Evolutionary conservation across 495 filamentous ascomycete species (phyloP).

Genomic region (Paragyromitra xinjiangensis): DNA sequence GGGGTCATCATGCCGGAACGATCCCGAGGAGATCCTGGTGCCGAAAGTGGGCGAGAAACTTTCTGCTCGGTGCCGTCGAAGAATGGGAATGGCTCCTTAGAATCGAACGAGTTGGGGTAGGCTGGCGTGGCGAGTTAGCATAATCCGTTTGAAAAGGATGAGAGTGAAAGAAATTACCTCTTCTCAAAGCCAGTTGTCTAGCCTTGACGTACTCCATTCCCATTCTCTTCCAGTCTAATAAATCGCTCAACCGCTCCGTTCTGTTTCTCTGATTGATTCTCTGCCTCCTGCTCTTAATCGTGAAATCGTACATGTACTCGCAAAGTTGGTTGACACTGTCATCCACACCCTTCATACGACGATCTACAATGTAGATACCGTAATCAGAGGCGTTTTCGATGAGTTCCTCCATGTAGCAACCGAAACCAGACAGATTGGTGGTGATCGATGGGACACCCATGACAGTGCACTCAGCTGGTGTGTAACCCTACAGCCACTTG

Average conservation of each 20-base stretch:
- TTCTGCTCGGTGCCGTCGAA: constrained; percentile 91
- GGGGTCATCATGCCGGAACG: constrained; percentile 98
- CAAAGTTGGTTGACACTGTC: constrained; percentile 96
- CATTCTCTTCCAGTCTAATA: constrained; percentile 99
- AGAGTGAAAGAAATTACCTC: constrained; percentile 64
- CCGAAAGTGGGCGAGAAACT: constrained; percentile 90
- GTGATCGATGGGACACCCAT: constrained; percentile 99
- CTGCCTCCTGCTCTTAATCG: constrained; percentile 90
- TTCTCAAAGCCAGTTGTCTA: constrained; percentile 85
- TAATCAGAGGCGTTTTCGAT: constrained; percentile 98
- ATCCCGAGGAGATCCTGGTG: constrained; percentile 89
- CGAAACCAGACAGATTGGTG: constrained; percentile 96
- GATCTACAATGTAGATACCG: constrained; percentile 98
- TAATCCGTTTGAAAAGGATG: neutral
- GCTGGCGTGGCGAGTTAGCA: constrained; percentile 62
- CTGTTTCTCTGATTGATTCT: constrained; percentile 98
- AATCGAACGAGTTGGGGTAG: constrained; percentile 84
- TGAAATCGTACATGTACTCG: constrained; percentile 93
- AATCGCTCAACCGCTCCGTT: constrained; percentile 92
- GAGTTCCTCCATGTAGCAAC: constrained; percentile 99
- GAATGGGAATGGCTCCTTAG: constrained; percentile 79
- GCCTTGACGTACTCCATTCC: constrained; percentile 99
- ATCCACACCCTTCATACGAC: constrained; percentile 93
- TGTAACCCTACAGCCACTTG: constrained; percentile 72
- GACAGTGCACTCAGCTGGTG: constrained; percentile 96